phyloP scores from a whole-genome alignment of 2,329 filamentous ascomycete species.

The Mycocentrospora acerina region DNA sequence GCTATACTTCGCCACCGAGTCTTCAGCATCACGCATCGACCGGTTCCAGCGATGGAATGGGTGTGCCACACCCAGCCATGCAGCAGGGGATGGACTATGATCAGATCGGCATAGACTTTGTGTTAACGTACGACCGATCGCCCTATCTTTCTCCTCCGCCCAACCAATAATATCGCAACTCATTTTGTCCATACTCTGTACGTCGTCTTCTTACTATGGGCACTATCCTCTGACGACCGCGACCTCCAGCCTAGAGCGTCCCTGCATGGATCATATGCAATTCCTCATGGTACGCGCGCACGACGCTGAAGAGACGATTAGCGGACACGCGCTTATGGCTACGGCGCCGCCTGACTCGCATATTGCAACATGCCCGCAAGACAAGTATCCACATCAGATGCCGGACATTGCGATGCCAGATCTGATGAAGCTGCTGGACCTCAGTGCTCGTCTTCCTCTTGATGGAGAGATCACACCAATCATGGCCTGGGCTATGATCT shows the following conservation, averaged over 20 bases:
- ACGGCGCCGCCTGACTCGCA: conserved; percentile 76
- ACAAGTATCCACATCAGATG: conserved; percentile 67
- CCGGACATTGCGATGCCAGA: conserved; percentile 76
- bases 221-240: conserved; percentile 34
- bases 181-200: conserved; percentile 22
- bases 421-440: conserved; percentile 76
- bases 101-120: conserved; percentile 84
- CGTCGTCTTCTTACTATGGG: conserved; percentile 24
- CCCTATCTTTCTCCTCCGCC: conserved; percentile 55
- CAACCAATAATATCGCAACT: conserved; percentile 36
- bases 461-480: conserved; percentile 92
- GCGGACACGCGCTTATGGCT: conserved; percentile 92
- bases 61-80: conserved; percentile 14
- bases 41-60: conserved; percentile 29
- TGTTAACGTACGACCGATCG: conserved; percentile 80
- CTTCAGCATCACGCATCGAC: conserved; percentile 31
- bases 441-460: conserved; percentile 79
- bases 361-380: conserved; percentile 56
- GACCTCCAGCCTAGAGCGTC: conserved; percentile 73
- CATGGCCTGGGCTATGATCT: conserved; percentile 87
- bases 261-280: conserved; percentile 89
- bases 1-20: conserved; percentile 49
- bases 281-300: conserved; percentile 66
- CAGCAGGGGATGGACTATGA: conserved; percentile 66
- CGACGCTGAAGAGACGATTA: conserved; percentile 58